Conservation (phyloP, 2,329 filamentous ascomycete genomes). For the Microcyclospora tardicrescens region DNA sequence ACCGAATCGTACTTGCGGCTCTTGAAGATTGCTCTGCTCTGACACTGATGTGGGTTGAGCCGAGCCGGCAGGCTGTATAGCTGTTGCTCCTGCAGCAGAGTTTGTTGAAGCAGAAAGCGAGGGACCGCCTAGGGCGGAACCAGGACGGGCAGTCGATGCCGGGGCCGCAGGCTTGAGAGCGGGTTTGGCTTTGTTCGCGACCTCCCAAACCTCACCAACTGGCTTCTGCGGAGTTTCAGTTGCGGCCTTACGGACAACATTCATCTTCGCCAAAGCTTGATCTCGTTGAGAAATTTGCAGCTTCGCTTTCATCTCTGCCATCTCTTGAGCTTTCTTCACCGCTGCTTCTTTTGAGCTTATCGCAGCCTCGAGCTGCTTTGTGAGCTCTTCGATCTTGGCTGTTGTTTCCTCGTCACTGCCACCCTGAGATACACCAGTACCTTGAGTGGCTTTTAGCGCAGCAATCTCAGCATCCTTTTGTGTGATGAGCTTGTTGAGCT, state of each 20-base stretch:
- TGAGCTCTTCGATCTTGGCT: conserved; percentile 11
- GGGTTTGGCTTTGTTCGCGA: conserved; percentile 50
- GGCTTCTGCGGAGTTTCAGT: conserved; percentile 73
- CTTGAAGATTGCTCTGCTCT: conserved; percentile 9
- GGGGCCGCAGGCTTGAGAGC: conserved; percentile 9
- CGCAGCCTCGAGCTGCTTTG: conserved; percentile 14
- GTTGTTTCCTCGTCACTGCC: not conserved
- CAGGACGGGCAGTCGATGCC: not conserved
- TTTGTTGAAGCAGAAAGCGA: conserved; percentile 2
- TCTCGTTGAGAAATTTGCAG: conserved; percentile 63
- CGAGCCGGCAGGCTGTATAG: conserved; percentile 1
- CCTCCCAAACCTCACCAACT: conserved; percentile 75
- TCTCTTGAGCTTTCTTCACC: conserved; percentile 25
- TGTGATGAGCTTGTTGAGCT: conserved; percentile 22
- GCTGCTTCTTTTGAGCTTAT: conserved; percentile 19
- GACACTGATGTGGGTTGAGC: conserved; percentile 3
- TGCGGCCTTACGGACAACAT: conserved; percentile 67
- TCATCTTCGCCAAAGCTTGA: conserved; percentile 55
- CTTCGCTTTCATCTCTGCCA: conserved; percentile 42
- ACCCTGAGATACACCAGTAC: not conserved
- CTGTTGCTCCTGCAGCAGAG: not conserved
- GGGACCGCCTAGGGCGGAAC: not conserved
- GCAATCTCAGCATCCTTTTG: conserved; percentile 20
- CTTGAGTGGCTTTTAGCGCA: conserved; percentile 8
- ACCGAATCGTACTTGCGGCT: conserved; percentile 17